Percentiles rank a stretch among this genome's conserved stretches.
Conservation (phyloP, 805 yeast genomes). For the Wickerhamiella kazuoi region DNA sequence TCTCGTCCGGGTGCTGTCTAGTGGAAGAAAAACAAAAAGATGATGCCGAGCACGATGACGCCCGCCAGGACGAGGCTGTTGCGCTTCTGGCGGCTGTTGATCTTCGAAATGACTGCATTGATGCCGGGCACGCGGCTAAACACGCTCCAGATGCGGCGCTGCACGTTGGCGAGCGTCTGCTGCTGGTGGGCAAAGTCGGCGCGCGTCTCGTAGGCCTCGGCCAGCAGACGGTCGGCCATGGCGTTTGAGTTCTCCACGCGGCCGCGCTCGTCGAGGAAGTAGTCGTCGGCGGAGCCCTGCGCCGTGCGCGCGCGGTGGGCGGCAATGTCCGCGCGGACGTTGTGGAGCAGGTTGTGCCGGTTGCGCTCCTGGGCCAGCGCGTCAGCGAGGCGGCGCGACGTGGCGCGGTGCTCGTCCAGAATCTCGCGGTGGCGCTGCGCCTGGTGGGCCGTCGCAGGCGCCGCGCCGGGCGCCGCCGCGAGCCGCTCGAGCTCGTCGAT, state of each 20-base stretch:
- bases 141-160: conserved; percentile 40
- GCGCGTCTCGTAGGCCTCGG: conserved; percentile 78
- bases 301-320: conserved; percentile 35
- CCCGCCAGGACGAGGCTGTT: conserved; percentile 71
- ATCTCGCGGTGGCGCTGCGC: conserved; percentile 66
- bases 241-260: conserved; percentile 57
- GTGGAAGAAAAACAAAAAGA: conserved; percentile 36
- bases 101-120: conserved; percentile 53
- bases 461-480: conserved; percentile 30
- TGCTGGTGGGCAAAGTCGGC: conserved; percentile 70
- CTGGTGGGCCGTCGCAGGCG: conserved; percentile 66
- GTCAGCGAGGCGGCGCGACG: conserved; percentile 39
- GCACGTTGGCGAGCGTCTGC: conserved; percentile 42
- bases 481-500: conserved; percentile 15
- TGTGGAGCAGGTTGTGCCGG: conserved; percentile 51
- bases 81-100: conserved; percentile 75
- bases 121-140: conserved; percentile 68
- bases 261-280: conserved; percentile 58
- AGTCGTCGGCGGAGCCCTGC: conserved; percentile 36
- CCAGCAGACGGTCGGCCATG: conserved; percentile 60
- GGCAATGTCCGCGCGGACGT: conserved; percentile 66
- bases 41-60: conserved; percentile 54
- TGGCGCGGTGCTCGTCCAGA: conserved; percentile 48
- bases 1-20: not conserved
- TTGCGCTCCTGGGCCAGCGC: conserved; percentile 58